Base-by-base conservation (phyloP, 257 asterid genomes). In the Perilla frutescens region DNA sequence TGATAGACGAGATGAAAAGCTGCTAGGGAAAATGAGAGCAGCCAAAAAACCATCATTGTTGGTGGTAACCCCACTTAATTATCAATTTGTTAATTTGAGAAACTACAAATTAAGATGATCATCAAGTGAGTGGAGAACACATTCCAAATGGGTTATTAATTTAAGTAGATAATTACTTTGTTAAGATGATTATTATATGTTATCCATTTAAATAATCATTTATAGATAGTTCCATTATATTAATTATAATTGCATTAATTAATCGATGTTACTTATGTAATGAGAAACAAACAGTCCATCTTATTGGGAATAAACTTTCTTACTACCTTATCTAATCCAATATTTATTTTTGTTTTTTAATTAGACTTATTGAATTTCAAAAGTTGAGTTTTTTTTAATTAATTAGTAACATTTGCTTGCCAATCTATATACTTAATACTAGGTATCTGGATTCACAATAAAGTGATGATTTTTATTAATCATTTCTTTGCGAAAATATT, bases 51-150 rank as follows among this genome's bases (percentile, higher is more conserved):
- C 48, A 72, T 72, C 9, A 76, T 58, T 60, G 12, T 34, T 71
- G 75, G 81, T 75, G 81, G 81, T 56, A 82, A 32, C 81, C 81
- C 86, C 81, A 72, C 86, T 64, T 76, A 64, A 79, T 76, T 62
- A 68, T 68, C 10, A 64, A 68, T 68, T 64, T 53, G 61, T 58
- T 20, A 20, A 20, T 20, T 57, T 51, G 41, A 45, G 37, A 49
- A 65, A 36, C 58, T 53, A 54, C 11, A 10, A 9, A 55, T 20
- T 20, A 69, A 60, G 53, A 71, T 40, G 26, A 61, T 60, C 8
- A 54, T 31, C 43, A 53, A n/a, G 57, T 62, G 50, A 64, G 84
- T 82, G 84, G 86, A 76, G 77, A 63, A 32, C 75, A 80, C 77
- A 76, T 79, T 57, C 70, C 40, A 55, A 40, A 2, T 34, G 37